Evolutionary conservation across 2,329 filamentous ascomycete species (phyloP), one percentile per base, ranked within the genome.

Genomic region (Cryphonectria parasitica): DNA sequence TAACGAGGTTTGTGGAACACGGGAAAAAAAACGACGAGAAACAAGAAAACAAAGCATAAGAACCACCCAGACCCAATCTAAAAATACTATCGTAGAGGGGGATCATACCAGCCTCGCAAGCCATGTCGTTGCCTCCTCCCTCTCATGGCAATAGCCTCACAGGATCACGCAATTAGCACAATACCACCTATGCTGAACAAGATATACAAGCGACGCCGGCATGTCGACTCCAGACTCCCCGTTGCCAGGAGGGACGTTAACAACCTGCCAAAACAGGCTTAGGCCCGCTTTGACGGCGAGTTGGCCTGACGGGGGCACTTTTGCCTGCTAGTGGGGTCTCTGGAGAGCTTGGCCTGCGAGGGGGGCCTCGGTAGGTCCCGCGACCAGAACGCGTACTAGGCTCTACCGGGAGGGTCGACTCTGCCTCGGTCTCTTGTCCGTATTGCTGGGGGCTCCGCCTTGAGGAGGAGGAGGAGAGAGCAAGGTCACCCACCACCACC

Each of bases 331-430:
- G n/a, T 54, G 41, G 41, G 68, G 54, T 54, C 41, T 62, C n/a
- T 43, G 56, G 45, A 49, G 45, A 22, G 17, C 5, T 19, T 19
- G 43, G 45, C 43, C 19, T 45, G 6, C 6, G 45, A 49, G 22
- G 43, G 22, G 43, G 56, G 63, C 52, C 25, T 58, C 66, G 63
- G 41, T 22, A 49, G 11, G 41, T 64, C 11, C 63, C 43, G 63
- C 63, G 25, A 49, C 19, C 5, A 31, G 39, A 43, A 39, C 54
- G 34, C 39, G 60, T 64, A 52, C 70, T 70, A 72, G 68, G 43
- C 71, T 68, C 58, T 60, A 68, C 64, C 54, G 52, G 71, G 71
- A 70, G 61, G 65, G 71, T 72, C 71, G 65, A 68, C 45, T 54
- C 19, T 45, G 34, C 39, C 52, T 61, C 31, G 39, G 25, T 34